These are phyloP conservation scores for Apiotrichum sp. DNA, from an alignment of 1,284 basidiomycete species.

Conservation along the genomic window DNA sequence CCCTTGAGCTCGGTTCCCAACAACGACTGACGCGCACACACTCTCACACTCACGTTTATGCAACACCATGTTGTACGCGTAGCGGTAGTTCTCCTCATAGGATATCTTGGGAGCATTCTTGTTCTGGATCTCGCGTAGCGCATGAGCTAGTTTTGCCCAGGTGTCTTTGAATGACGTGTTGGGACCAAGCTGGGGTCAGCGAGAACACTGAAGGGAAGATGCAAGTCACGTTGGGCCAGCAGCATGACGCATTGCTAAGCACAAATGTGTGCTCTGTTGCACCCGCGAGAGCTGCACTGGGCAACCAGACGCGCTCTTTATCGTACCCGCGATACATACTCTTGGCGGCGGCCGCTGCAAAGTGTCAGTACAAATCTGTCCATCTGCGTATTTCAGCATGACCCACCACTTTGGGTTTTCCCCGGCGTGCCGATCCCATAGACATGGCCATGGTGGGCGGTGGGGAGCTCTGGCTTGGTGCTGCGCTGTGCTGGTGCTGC, in stretches of 20 bases:
- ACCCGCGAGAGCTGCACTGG: not conserved
- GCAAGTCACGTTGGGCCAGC: not conserved
- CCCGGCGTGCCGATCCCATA: conserved; percentile 32
- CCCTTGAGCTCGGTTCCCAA: too few relatives aligned
- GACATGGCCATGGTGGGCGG: conserved; percentile 33
- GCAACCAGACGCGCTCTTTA: not conserved
- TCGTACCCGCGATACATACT: conserved; percentile 15
- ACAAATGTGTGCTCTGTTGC: not conserved
- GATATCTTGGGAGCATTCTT: conserved; percentile 88
- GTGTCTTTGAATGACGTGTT: conserved; percentile 45
- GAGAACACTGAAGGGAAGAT: not conserved
- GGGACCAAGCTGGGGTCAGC: conserved; percentile 28
- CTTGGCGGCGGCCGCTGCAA: conserved; percentile 39
- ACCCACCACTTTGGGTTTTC: conserved; percentile 43
- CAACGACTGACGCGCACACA: too few relatives aligned
- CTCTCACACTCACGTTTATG: conserved; percentile 54
- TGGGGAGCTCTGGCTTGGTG: not conserved
- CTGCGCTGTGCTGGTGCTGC: too few relatives aligned
- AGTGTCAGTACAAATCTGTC: conserved; percentile 3
- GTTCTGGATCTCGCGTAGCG: conserved; percentile 91
- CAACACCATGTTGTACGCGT: conserved; percentile 89
- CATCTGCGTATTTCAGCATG: too few relatives aligned
- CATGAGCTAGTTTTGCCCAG: conserved; percentile 49
- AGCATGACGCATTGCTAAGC: not conserved
- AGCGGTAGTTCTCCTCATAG: conserved; percentile 94